Evolutionary conservation across 345 rosid species (phyloP), one percentile per base, ranked within the genome.

Genomic region (Geranium rotundifolium): DNA sequence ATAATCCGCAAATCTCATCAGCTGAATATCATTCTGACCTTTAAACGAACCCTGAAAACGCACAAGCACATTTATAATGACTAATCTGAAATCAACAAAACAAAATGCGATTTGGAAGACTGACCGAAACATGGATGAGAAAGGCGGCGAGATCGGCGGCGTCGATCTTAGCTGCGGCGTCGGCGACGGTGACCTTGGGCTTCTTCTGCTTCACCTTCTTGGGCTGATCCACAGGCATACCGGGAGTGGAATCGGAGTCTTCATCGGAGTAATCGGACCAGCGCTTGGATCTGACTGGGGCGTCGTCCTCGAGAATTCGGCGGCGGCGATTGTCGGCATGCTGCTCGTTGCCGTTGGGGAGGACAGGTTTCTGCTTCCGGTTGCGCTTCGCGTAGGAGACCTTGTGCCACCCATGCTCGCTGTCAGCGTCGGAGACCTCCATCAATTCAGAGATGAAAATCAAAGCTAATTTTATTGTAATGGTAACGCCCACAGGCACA

Each of bases 341-440:
- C 77, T 78, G 67, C 14, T 83, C 83, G 29, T 71, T 76, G 3
- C 19, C 23, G 37, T 63, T 61, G 14, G 67, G 29, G 18, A 17
- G 34, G 66, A 29, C n/a, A 4, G 84, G 76, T 61, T 81, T 81
- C 54, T 67, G 74, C 73, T 75, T 84, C 49, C 81, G 73, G 27
- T 84, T 81, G 27, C 84, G 84, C 75, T 88, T 88, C 7, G 76
- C 61, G 77, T 88, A 85, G 49, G 80, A 77, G 12, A 88, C 95
- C 71, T 83, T 83, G 58, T 83, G 79, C 91, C 95, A 88, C 19
- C 91, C 91, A 55, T 88, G 83, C 72, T 88, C 91, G 37, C 7
- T 31, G 37, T 3, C 3, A 30, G 63, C 68, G 50, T 75, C 81
- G 63, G 70, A 6, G 50, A 41, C 60, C 50, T 59, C 79, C 52